Evolutionary conservation across 257 asterid species (phyloP), one percentile per base, ranked within the genome.

Genomic region (Striga asiatica): DNA sequence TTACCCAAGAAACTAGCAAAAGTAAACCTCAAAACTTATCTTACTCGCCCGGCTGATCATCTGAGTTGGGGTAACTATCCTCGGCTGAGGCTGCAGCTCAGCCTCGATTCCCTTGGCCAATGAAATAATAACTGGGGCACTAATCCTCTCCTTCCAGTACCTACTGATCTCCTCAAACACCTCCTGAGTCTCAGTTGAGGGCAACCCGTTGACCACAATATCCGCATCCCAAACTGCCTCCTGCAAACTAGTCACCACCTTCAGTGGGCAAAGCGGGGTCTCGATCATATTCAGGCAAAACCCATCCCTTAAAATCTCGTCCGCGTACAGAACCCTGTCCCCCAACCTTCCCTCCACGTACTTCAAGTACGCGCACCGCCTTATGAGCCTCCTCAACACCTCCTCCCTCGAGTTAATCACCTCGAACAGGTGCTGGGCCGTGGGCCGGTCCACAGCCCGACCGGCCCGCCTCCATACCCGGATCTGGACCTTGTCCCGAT

Each of bases 151-250:
- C 56, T 91, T 82, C 98, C 96, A 91, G 65, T 82, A 91, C 81
- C 61, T 72, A 65, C 89, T 70, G 58, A 91, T 91, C 45, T 91
- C 96, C 60, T 48, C 81, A 64, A 91, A 91, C 31, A 82, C 95
- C 42, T 76, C 85, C 7, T 74, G 20, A 1, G 96, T 87, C 63
- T 91, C 98, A 0, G 95, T 91, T 10, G 96, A 91, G 2, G 96
- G 98, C 78, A 91, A 74, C 12, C 98, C 96, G 46, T 91, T 91
- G 25, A 91, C 74, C 27, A 91, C 95, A 62, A 91, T 61, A 77
- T 91, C 98, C 34, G 96, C 98, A 76, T 91, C 96, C 96, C 98
- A 91, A 11, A 91, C 96, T 8, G 98, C 98, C 74, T 91, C 98
- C 66, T 91, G 98, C 74, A 87, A 76, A 69, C 84, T 91, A 13